Evolutionary conservation across 2,329 filamentous ascomycete genomes (phyloP).

Genomic region (Fusarium verticillioides): DNA sequence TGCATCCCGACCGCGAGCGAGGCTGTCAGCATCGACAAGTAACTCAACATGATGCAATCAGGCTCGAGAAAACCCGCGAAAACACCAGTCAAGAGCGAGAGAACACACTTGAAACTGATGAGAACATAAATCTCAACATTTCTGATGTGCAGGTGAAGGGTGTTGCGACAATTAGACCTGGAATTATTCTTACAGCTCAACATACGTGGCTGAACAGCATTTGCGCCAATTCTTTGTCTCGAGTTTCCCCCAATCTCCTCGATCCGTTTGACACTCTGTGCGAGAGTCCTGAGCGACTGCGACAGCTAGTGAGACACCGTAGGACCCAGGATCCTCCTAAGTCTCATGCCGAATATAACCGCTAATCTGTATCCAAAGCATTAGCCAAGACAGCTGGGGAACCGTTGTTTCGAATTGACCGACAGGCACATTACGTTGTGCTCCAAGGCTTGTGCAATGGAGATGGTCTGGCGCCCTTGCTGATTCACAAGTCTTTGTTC

Average conservation of each 20-base stretch:
- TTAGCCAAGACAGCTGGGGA: not conserved
- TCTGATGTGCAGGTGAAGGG: accelerated
- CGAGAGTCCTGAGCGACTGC: not conserved
- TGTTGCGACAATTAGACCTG: not conserved
- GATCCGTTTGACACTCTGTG: constrained; percentile 6
- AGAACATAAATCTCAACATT: accelerated
- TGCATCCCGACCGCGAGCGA: accelerated
- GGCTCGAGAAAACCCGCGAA: accelerated
- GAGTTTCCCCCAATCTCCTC: not conserved
- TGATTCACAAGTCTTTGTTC: not conserved
- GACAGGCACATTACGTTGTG: not conserved
- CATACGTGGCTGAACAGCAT: accelerated
- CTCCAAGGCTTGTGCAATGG: not conserved
- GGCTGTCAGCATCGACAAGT: not conserved
- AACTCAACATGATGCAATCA: accelerated
- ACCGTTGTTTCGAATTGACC: constrained; percentile 5
- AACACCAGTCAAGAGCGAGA: not conserved
- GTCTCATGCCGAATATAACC: accelerated
- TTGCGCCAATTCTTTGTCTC: not conserved
- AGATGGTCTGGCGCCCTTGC: not conserved
- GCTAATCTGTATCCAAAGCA: not conserved
- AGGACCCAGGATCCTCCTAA: accelerated
- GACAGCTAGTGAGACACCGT: constrained; percentile 7
- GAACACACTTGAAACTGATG: accelerated
- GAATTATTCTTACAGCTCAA: not conserved